phyloP scores from a whole-genome alignment of 345 rosid genomes.

The Sonneratia alba region DNA sequence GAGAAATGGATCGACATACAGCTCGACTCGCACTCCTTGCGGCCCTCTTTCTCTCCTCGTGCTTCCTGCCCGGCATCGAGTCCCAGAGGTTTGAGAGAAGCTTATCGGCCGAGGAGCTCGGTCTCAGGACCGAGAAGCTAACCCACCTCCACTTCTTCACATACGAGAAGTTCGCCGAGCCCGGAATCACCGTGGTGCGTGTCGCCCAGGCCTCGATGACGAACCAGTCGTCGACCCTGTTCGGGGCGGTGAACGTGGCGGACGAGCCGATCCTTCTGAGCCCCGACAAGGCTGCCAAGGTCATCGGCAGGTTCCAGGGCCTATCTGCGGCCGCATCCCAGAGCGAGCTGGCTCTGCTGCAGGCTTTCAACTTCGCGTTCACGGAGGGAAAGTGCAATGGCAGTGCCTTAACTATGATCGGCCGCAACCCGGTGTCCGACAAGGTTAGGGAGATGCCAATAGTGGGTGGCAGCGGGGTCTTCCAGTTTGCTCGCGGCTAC shows the following conservation, averaged over 20 bases:
- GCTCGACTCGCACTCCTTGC: not conserved
- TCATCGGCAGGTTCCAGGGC: constrained; percentile 10
- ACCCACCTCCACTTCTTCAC: constrained; percentile 15
- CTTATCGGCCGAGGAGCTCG: not conserved
- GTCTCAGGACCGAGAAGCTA: constrained; percentile 15
- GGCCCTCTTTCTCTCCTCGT: constrained; percentile 5
- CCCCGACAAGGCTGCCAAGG: constrained; percentile 8
- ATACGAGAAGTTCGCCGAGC: constrained; percentile 12
- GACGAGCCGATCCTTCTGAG: constrained; percentile 7
- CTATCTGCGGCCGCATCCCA: constrained; percentile 2
- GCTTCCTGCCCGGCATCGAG: not conserved
- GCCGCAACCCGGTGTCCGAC: not conserved
- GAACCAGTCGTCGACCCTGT: not conserved
- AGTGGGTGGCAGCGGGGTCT: constrained; percentile 21
- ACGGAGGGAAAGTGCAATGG: constrained; percentile 8
- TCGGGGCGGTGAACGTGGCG: constrained; percentile 2
- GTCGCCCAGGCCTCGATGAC: constrained; percentile 9
- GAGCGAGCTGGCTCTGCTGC: constrained; percentile 2
- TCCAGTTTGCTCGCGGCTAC: constrained; percentile 23
- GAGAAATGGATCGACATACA: no score
- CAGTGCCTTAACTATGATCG: not conserved
- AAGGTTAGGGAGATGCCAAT: constrained; percentile 16
- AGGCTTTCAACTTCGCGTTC: constrained; percentile 9
- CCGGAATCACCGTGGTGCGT: constrained; percentile 7
- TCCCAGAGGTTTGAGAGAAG: not conserved